phyloP scores from a whole-genome alignment of 345 rosid species.

The Dipteronia dyeriana region DNA sequence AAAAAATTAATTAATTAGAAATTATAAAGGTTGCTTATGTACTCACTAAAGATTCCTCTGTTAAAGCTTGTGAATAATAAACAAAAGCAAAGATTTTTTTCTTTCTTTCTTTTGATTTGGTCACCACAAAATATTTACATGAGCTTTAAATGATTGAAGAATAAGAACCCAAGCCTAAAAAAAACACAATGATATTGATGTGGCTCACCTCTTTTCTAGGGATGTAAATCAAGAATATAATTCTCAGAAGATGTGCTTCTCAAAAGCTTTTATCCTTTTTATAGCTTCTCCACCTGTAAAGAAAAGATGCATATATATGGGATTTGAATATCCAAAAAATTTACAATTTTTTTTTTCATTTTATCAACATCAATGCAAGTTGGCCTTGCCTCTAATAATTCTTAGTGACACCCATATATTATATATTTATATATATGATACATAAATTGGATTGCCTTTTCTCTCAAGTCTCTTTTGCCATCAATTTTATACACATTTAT shows the following conservation, averaged over 20 bases:
- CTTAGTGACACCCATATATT: background rate
- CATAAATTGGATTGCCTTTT: slow-evolving; percentile 2
- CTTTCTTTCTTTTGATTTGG: slow-evolving; percentile 10
- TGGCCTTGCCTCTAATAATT: background rate
- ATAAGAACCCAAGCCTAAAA: slow-evolving; percentile 29
- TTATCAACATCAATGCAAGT: slow-evolving; percentile 13
- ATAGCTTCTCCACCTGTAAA: slow-evolving; percentile 11
- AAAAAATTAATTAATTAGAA: background rate
- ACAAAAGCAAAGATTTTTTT: background rate
- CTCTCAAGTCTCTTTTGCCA: slow-evolving; percentile 14
- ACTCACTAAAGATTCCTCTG: slow-evolving; percentile 1
- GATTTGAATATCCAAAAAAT: slow-evolving; percentile 28
- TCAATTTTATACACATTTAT: background rate
- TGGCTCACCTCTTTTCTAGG: no score
- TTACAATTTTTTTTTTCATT: slow-evolving; percentile 1
- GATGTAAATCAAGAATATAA: slow-evolving; percentile 14
- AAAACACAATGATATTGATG: no score
- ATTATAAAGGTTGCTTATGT: background rate
- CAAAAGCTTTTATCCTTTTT: slow-evolving; percentile 29
- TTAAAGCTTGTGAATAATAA: slow-evolving; percentile 1
- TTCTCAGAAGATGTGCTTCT: background rate
- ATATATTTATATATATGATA: background rate
- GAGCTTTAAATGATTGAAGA: slow-evolving; percentile 35
- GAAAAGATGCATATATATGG: background rate
- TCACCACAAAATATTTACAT: background rate